Percentiles rank a stretch among this genome's conserved stretches.
phyloP scores from a whole-genome alignment of 208 protist genomes.

The Leptomonas pyrrhocoris region DNA sequence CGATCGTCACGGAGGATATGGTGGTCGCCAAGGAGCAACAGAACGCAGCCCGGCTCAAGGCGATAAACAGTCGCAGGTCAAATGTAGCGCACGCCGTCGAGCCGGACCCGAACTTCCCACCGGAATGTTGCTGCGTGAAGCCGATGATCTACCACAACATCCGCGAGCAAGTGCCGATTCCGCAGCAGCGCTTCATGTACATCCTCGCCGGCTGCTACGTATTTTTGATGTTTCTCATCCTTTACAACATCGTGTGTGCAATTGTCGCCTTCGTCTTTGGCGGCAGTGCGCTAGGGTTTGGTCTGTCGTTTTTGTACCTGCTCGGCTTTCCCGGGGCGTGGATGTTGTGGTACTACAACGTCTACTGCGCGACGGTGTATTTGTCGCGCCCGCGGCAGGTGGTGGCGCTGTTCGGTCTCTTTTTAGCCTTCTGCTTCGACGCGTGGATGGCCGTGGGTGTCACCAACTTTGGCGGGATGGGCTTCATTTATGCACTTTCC shows the following conservation, averaged over 20 bases:
- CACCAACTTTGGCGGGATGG: constrained; percentile 69
- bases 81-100: constrained; percentile 33
- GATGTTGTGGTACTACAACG: constrained; percentile 87
- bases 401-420: constrained; percentile 63
- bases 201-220: constrained; percentile 75
- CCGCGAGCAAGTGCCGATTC: constrained; percentile 66
- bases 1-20: constrained; percentile 63
- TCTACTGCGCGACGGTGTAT: constrained; percentile 56
- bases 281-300: constrained; percentile 67
- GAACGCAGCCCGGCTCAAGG: constrained; percentile 53
- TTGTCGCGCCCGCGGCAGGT: constrained; percentile 47
- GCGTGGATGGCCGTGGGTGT: constrained; percentile 85
- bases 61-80: constrained; percentile 40
- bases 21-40: constrained; percentile 78
- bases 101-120: constrained; percentile 83
- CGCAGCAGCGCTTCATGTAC: constrained; percentile 84
- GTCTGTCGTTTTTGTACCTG: constrained; percentile 84
- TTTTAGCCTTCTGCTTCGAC: constrained; percentile 68
- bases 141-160: constrained; percentile 89
- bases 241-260: constrained; percentile 78
- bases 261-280: constrained; percentile 58
- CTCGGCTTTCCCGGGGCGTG: constrained; percentile 81
- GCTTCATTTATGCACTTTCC: constrained; percentile 68
- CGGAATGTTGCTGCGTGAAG: constrained; percentile 82
- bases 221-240: constrained; percentile 60